phyloP scores from a whole-genome alignment of 1,284 basidiomycete species.

The Austroboletus sp. region DNA sequence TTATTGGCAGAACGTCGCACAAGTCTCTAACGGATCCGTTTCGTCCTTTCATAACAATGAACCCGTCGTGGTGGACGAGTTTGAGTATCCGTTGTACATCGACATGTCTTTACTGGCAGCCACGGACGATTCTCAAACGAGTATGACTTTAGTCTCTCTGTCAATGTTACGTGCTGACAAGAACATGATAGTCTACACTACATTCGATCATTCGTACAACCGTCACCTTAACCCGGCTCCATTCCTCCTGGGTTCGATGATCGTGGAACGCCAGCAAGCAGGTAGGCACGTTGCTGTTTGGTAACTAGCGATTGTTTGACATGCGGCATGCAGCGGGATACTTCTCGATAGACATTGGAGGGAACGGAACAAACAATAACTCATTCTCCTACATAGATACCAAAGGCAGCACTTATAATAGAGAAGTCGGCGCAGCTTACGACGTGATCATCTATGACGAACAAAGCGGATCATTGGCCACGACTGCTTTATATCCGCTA shows the following conservation, averaged over 20 bases:
- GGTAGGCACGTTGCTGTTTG: conserved; percentile 32
- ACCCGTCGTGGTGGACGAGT: conserved; percentile 48
- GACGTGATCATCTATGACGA: conserved; percentile 57
- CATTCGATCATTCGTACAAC: conserved; percentile 64
- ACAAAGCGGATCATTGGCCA: conserved; percentile 51
- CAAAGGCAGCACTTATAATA: conserved; percentile 55
- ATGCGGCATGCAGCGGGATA: conserved; percentile 41
- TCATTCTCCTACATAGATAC: conserved; percentile 56
- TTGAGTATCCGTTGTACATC: conserved; percentile 61
- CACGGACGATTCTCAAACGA: conserved; percentile 37
- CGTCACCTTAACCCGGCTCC: conserved; percentile 53
- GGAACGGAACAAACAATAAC: conserved; percentile 66
- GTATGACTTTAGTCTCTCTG: conserved; percentile 35
- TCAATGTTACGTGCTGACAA: not conserved
- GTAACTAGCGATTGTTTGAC: not conserved
- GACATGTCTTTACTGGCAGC: conserved; percentile 46
- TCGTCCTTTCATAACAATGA: conserved; percentile 57
- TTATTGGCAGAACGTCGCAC: conserved; percentile 49
- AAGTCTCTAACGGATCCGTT: conserved; percentile 51
- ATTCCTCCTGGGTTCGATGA: conserved; percentile 53
- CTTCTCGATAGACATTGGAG: conserved; percentile 42
- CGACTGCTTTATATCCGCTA: conserved; percentile 2
- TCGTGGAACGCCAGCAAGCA: conserved; percentile 51
- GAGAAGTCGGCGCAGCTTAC: conserved; percentile 53
- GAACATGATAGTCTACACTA: conserved; percentile 38